Conservation (phyloP, 441 rosid genomes). For the Lepidium campestre region DNA sequence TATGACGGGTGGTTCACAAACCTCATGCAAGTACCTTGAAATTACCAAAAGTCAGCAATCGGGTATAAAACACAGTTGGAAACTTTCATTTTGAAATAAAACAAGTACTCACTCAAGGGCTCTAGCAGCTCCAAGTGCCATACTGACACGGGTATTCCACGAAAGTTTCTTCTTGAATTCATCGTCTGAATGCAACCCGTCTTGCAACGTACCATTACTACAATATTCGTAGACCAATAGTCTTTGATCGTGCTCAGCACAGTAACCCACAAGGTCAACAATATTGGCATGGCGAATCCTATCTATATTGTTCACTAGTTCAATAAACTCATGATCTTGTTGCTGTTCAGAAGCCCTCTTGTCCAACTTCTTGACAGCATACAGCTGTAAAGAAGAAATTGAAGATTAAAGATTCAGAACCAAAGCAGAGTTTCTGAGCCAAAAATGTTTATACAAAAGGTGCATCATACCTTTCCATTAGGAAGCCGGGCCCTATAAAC, state of each 20-base stretch:
- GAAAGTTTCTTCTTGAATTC: slow-evolving; percentile 57
- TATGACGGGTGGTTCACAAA: slow-evolving; percentile 80
- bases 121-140: slow-evolving; percentile 94
- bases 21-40: slow-evolving; percentile 86
- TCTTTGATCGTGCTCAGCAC: slow-evolving; percentile 90
- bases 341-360: slow-evolving; percentile 58
- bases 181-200: slow-evolving; percentile 77
- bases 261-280: slow-evolving; percentile 86
- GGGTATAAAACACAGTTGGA: background rate
- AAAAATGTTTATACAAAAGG: background rate
- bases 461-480: slow-evolving; percentile 58
- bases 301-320: slow-evolving; percentile 70
- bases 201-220: slow-evolving; percentile 78
- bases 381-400: slow-evolving; percentile 40
- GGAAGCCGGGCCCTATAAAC: slow-evolving; percentile 91
- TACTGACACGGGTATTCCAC: slow-evolving; percentile 72
- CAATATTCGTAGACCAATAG: slow-evolving; percentile 86
- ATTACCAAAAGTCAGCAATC: slow-evolving; percentile 6
- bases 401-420: background rate
- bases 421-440: background rate
- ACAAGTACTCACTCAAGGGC: slow-evolving; percentile 81
- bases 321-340: slow-evolving; percentile 71
- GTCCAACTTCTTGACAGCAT: slow-evolving; percentile 92
- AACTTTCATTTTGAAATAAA: background rate
- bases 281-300: slow-evolving; percentile 76